Percentiles rank a stretch among this genome's conserved stretches.
These are phyloP conservation scores for Filobasidium uniguttulatum DNA, from an alignment of 1,284 basidiomycete genomes.

Conservation along the genomic window DNA sequence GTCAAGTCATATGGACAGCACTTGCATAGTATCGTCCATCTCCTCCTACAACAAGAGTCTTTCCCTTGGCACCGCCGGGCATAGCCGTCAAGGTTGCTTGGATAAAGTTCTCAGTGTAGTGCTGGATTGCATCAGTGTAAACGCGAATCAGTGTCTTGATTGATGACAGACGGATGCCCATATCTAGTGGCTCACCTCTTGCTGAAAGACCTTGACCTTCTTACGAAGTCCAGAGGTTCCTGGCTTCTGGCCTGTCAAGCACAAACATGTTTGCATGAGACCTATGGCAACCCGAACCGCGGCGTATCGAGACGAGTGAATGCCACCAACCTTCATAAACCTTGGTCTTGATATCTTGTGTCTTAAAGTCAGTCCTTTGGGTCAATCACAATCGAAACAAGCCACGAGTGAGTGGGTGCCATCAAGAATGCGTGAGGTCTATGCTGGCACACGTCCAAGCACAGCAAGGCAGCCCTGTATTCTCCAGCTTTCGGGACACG, in stretches of 20 bases:
- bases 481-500: no score
- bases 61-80: slow-evolving; percentile 49
- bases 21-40: slow-evolving; percentile 77
- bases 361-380: slow-evolving; percentile 7
- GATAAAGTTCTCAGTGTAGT: slow-evolving; percentile 98
- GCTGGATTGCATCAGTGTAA: slow-evolving; percentile 38
- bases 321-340: slow-evolving; percentile 9
- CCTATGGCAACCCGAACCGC: not conserved
- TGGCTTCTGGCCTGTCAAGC: slow-evolving; percentile 68
- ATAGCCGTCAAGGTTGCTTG: slow-evolving; percentile 90
- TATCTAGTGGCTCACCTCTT: slow-evolving; percentile 61
- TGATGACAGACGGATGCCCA: not conserved
- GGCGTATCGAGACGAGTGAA: not conserved
- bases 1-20: not conserved
- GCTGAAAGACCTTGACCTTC: slow-evolving; percentile 85
- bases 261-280: not conserved
- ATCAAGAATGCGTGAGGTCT: no score
- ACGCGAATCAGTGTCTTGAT: not conserved
- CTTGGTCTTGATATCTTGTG: slow-evolving; percentile 13
- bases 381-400: no score
- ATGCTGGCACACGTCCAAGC: no score
- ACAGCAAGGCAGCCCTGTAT: no score
- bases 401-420: no score
- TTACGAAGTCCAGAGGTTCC: slow-evolving; percentile 90
- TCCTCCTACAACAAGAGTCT: slow-evolving; percentile 88